phyloP scores from a whole-genome alignment of 2,329 filamentous ascomycete species.

The Gyromitra esculenta region DNA sequence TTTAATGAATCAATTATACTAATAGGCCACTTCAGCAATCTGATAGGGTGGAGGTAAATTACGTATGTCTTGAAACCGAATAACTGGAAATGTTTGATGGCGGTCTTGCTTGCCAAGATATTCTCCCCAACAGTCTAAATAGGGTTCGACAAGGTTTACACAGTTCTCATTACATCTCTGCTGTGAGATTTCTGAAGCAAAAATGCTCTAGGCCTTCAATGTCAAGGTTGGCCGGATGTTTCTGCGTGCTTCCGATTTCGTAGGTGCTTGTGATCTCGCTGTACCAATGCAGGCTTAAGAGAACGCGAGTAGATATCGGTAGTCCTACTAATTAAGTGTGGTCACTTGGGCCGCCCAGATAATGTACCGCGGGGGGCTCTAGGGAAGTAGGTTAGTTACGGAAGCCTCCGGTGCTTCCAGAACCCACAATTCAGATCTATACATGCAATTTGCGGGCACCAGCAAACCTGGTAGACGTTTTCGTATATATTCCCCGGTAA shows the following conservation, averaged over 20 bases:
- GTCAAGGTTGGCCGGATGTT: neutral
- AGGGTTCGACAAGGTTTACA: conserved; percentile 1
- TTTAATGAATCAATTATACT: conserved; percentile 22
- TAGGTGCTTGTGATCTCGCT: neutral
- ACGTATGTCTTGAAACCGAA: conserved; percentile 9
- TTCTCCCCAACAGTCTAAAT: neutral
- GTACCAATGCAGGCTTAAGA: neutral
- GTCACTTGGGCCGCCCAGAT: conserved; percentile 17
- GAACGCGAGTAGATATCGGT: conserved; percentile 11
- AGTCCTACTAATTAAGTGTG: conserved; percentile 34
- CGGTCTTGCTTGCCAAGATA: neutral
- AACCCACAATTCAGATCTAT: conserved; percentile 15
- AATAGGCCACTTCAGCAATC: conserved; percentile 12
- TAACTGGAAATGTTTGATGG: conserved; percentile 6
- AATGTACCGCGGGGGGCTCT: conserved; percentile 12
- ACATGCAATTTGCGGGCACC: conserved; percentile 19
- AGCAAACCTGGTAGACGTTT: conserved; percentile 36
- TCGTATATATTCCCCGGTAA: conserved; percentile 44
- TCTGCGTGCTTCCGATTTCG: neutral
- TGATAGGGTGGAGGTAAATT: conserved; percentile 24
- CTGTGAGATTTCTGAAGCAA: neutral
- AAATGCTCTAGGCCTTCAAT: neutral
- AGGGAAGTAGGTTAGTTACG: conserved; percentile 21
- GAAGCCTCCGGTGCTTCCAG: conserved; percentile 8
- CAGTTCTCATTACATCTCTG: conserved; percentile 9